Base-by-base conservation (phyloP, 2,329 filamentous ascomycete genomes). In the Cladosporium sp. region DNA sequence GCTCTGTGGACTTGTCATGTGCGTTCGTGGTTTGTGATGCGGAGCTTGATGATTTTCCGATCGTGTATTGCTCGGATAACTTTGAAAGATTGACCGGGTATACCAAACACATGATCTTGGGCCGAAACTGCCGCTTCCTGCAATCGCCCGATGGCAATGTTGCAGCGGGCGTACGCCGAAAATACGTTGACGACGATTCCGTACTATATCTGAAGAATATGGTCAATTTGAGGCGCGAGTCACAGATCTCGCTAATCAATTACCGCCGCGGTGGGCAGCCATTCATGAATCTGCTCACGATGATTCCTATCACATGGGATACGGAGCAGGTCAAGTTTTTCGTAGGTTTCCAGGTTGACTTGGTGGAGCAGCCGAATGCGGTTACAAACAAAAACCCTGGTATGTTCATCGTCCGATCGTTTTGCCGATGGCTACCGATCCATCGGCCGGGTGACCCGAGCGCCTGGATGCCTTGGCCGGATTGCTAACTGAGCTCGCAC, bases 51-150 rank as follows among this genome's bases (percentile, higher is more conserved):
- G 92, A 97, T 70, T 85, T 86, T 54, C 92, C 92, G 1, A 97
- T 97, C 56, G 85, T 96, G 22, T 96, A 96, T 66, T 92, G 92
- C 52, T 96, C 92, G 1, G 90, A 96, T 57, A 93, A 93, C 59
- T 96, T 97, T 63, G 90, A 96, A 66, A 88, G 92, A 20, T 76
- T 97, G 52, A 96, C 92, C 0, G 92, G 92, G 30, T 97, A 97
- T 68, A 91, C 82, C 54, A 86, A 85, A 58, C 86, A 92, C 63
- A 92, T 96, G 67, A 95, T 96, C 54, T 75, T 95, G 11, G 92
- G 90, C 11, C 80, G 89, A 56, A 97, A 97, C 63, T 97, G 92
- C 69, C 88, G 92, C 13, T 96, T 97, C 64, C 78, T 97, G 17
- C 92, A 97, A 68, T 86, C 89, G 0, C 92, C 92, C 0, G 86